A percentile compares a stretch with the other conserved stretches of the same genome.
These are phyloP conservation scores for Cryomyces antarcticus DNA, from an alignment of 495 filamentous ascomycete genomes.

Conservation along the genomic window DNA sequence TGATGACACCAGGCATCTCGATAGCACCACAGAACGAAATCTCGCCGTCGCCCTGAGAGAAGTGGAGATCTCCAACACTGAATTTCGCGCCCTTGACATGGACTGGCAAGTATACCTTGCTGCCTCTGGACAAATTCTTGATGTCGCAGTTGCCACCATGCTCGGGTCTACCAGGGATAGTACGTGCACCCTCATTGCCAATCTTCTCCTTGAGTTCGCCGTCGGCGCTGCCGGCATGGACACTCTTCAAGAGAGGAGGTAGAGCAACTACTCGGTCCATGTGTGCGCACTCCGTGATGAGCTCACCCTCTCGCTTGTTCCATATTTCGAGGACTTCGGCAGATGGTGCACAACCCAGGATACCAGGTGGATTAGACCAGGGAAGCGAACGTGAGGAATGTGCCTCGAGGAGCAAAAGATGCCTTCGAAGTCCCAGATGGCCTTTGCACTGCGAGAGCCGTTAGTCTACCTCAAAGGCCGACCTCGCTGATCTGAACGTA, in stretches of 20 bases:
- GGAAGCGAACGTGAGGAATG: constrained; percentile 73
- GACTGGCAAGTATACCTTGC: constrained; percentile 77
- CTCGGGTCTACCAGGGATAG: constrained; percentile 59
- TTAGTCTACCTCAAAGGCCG: not conserved
- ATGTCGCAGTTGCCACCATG: constrained; percentile 52
- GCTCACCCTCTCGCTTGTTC: constrained; percentile 63
- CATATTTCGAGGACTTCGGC: constrained; percentile 45
- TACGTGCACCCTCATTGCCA: constrained; percentile 73
- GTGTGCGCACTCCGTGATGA: constrained; percentile 50
- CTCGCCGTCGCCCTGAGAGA: constrained; percentile 80
- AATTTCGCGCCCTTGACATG: constrained; percentile 79
- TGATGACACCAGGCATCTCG: constrained; percentile 89
- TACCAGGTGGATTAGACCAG: constrained; percentile 87
- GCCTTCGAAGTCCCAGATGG: constrained; percentile 96
- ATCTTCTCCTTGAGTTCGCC: constrained; percentile 47
- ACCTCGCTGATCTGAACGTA: too few relatives aligned
- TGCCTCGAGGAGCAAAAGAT: constrained; percentile 84
- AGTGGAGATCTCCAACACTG: constrained; percentile 80
- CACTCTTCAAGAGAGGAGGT: constrained; percentile 48
- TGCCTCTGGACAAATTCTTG: constrained; percentile 73
- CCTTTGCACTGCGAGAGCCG: constrained; percentile 42
- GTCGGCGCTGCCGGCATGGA: constrained; percentile 48
- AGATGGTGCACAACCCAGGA: constrained; percentile 78
- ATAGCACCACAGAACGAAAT: constrained; percentile 94
- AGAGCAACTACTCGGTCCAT: constrained; percentile 58